Percentiles rank a stretch among this genome's conserved stretches.
phyloP scores from a whole-genome alignment of 805 yeast species.

The Candida montana region DNA sequence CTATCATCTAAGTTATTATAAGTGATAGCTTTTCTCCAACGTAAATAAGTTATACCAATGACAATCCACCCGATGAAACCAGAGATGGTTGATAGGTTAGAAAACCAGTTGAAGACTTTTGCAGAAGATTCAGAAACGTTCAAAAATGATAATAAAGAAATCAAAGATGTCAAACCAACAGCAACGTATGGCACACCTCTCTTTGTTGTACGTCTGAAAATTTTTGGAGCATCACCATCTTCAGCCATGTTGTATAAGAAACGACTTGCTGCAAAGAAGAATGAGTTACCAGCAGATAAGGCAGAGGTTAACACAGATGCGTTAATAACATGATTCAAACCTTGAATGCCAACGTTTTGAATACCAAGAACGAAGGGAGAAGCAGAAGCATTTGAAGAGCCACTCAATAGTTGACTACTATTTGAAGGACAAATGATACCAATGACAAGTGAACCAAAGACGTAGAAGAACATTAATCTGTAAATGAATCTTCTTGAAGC shows the following conservation, averaged over 20 bases:
- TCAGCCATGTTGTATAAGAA: conserved; percentile 49
- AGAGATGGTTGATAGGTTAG: conserved; percentile 53
- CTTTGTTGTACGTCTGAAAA: conserved; percentile 54
- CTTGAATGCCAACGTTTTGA: conserved; percentile 46
- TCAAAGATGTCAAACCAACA: conserved; percentile 47
- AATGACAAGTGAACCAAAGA: conserved; percentile 61
- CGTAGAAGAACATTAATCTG: conserved; percentile 56
- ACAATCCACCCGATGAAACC: conserved; percentile 60
- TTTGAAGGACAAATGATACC: conserved; percentile 62
- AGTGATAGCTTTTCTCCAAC: conserved; percentile 55
- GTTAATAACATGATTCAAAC: conserved; percentile 45
- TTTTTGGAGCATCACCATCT: conserved; percentile 55
- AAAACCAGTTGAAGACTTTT: conserved; percentile 66
- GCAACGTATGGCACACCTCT: conserved; percentile 71
- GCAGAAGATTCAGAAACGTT: conserved; percentile 55
- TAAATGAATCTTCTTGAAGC: conserved; percentile 71
- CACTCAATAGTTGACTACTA: conserved; percentile 49
- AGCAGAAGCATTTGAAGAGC: conserved; percentile 40
- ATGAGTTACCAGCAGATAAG: conserved; percentile 51
- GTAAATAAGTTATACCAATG: conserved; percentile 55
- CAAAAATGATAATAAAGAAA: conserved; percentile 62
- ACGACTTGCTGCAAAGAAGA: conserved; percentile 56
- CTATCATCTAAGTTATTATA: conserved; percentile 40
- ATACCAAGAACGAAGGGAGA: conserved; percentile 57
- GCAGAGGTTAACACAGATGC: conserved; percentile 51